Evolutionary conservation across 805 yeast species (phyloP).

Genomic region (Jamesozyma hellenica): DNA sequence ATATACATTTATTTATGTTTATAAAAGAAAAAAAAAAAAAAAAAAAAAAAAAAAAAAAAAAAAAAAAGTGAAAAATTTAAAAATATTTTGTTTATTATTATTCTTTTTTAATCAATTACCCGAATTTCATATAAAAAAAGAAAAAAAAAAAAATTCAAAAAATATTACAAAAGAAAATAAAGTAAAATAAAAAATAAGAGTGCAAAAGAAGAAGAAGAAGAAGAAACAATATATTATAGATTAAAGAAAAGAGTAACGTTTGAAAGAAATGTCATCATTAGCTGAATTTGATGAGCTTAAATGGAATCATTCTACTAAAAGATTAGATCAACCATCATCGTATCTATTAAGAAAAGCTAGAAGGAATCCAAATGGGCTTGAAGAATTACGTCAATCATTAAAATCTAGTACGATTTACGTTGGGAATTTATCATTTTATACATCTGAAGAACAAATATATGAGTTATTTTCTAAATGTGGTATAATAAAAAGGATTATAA

Average conservation of each 20-base stretch:
- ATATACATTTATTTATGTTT: too few relatives aligned
- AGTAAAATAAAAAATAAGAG: too few relatives aligned
- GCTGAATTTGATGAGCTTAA: slow-evolving; percentile 45
- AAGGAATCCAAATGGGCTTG: slow-evolving; percentile 39
- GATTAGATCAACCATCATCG: slow-evolving; percentile 63
- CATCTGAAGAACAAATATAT: slow-evolving; percentile 89
- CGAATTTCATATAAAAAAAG: too few relatives aligned
- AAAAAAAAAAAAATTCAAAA: too few relatives aligned
- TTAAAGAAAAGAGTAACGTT: neutral
- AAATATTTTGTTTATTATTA: too few relatives aligned
- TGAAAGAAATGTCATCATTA: slow-evolving; percentile 8
- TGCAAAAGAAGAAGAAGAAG: too few relatives aligned
- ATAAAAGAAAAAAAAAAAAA: too few relatives aligned
- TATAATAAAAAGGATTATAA: slow-evolving; percentile 63
- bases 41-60: too few relatives aligned
- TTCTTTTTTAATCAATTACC: too few relatives aligned
- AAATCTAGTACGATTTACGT: slow-evolving; percentile 74
- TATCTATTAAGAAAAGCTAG: slow-evolving; percentile 61
- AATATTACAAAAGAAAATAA: slow-evolving; percentile 5
- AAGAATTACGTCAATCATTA: slow-evolving; percentile 56
- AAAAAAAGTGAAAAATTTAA: too few relatives aligned
- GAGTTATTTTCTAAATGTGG: slow-evolving; percentile 83
- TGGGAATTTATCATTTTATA: slow-evolving; percentile 80
- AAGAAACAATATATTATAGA: neutral
- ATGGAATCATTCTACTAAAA: slow-evolving; percentile 53